These are phyloP conservation scores for Peronospora farinosa DNA, from an alignment of 352 stramenopile genomes.

Conservation along the genomic window DNA sequence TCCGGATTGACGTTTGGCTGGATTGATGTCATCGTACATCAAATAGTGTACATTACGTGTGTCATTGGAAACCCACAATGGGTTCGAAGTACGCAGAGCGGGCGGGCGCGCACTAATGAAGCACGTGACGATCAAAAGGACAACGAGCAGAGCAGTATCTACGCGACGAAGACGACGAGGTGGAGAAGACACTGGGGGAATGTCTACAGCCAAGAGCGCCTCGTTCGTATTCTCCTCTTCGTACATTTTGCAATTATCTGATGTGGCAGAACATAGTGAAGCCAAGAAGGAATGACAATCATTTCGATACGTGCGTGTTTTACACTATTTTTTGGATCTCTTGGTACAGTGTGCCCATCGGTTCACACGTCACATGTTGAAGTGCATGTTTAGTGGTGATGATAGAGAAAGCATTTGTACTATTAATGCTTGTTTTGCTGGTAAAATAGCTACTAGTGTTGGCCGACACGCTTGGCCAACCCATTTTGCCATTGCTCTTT, in stretches of 20 bases:
- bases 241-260: slow-evolving; percentile 20
- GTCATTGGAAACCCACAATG: slow-evolving; percentile 15
- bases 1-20: slow-evolving; percentile 30
- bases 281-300: slow-evolving; percentile 5
- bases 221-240: slow-evolving; percentile 11
- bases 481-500: too few species aligned
- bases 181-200: background rate
- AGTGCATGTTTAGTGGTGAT: too few species aligned
- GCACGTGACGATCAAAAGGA: slow-evolving; percentile 46
- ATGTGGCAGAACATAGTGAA: slow-evolving; percentile 12
- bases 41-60: slow-evolving; percentile 33
- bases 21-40: slow-evolving; percentile 55
- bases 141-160: slow-evolving; percentile 40
- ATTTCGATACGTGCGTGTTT: slow-evolving; percentile 3
- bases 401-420: too few species aligned
- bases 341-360: too few species aligned
- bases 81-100: slow-evolving; percentile 36
- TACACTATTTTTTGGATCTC: too few species aligned
- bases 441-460: too few species aligned
- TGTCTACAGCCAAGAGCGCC: slow-evolving; percentile 19
- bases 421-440: too few species aligned
- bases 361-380: slow-evolving; percentile 45
- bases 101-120: slow-evolving; percentile 46
- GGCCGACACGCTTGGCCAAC: too few species aligned
- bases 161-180: slow-evolving; percentile 33